Percentiles rank a stretch among this genome's conserved stretches.
Conservation (phyloP, 208 protist species). For the Acanthamoeba royreba region DNA sequence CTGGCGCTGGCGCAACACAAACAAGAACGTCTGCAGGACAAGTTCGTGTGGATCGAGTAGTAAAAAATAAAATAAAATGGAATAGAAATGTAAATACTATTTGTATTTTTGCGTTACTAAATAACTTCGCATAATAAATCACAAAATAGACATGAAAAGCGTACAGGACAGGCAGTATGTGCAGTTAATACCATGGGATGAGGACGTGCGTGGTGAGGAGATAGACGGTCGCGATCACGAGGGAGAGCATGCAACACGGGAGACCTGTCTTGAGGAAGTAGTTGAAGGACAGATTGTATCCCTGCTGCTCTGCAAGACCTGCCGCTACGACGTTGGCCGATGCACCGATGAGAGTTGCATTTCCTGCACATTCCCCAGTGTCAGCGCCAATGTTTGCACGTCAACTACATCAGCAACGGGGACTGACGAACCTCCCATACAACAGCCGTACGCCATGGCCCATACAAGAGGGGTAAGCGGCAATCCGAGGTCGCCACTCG, state of each 20-base stretch:
- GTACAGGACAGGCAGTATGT: background rate
- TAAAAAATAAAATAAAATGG: background rate
- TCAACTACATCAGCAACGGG: too few relatives aligned
- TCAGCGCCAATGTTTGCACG: too few relatives aligned
- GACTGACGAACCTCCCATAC: constrained; percentile 76
- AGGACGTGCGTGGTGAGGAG: constrained; percentile 22
- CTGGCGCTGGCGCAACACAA: background rate
- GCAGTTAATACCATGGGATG: constrained; percentile 23
- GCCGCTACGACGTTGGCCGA: constrained; percentile 72
- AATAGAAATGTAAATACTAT: background rate
- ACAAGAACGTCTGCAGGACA: background rate
- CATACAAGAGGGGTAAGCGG: constrained; percentile 73
- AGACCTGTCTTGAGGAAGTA: constrained; percentile 55
- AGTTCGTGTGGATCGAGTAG: background rate
- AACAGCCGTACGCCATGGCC: constrained; percentile 75
- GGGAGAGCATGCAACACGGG: constrained; percentile 42
- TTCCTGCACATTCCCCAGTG: too few relatives aligned
- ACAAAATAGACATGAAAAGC: background rate
- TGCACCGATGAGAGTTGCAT: constrained; percentile 78
- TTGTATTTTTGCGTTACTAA: background rate
- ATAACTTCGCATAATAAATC: background rate
- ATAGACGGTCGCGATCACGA: constrained; percentile 14
- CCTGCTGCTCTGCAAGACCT: constrained; percentile 60
- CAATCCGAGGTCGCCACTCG: constrained; percentile 56
- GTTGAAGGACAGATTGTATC: constrained; percentile 1